phyloP scores from a whole-genome alignment of 176 grass and related monocot genomes.

The Ensete glaucum region DNA sequence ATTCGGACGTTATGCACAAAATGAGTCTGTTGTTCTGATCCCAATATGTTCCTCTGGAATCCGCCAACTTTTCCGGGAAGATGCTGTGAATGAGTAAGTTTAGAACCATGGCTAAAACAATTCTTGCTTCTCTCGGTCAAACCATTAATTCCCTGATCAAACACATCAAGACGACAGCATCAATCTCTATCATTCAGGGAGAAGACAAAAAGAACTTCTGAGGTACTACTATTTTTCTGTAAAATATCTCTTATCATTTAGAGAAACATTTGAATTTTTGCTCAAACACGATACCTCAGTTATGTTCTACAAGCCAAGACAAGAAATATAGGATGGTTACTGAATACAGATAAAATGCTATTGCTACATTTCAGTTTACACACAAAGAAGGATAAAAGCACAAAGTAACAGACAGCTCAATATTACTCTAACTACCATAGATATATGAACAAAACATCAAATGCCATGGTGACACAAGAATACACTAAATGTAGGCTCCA shows the following conservation, averaged over 20 bases:
- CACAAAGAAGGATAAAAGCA: too few relatives aligned
- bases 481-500: neutral
- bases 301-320: neutral
- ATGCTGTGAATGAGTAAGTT: neutral
- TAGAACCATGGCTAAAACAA: neutral
- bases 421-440: neutral
- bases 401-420: neutral
- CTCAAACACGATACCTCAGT: neutral
- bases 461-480: too few relatives aligned
- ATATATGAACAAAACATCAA: neutral
- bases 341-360: too few relatives aligned
- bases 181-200: neutral
- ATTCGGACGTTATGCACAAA: neutral
- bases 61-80: neutral
- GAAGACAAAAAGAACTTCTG: neutral
- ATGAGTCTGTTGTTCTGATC: neutral
- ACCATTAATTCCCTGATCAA: constrained; percentile 9
- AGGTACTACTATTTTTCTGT: neutral
- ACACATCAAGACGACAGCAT: neutral
- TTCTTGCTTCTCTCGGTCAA: neutral
- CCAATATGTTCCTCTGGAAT: neutral
- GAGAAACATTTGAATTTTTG: neutral
- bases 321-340: neutral
- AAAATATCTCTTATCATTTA: neutral
- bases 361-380: too few relatives aligned